Evolutionary conservation across 2,329 filamentous ascomycete genomes (phyloP).

Genomic region (Nemania sp.): DNA sequence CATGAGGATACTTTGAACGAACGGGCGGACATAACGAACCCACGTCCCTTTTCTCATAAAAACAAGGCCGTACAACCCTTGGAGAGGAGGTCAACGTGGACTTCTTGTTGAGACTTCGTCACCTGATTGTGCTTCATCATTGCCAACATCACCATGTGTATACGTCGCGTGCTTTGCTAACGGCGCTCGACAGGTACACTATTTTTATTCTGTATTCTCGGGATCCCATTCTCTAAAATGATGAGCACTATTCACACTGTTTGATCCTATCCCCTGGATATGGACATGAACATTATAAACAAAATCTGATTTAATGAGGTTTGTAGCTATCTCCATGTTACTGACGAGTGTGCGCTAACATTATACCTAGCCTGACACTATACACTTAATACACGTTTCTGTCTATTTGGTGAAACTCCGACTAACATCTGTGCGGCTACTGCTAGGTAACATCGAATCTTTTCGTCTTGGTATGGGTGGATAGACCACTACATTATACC

Average conservation of each 20-base stretch:
- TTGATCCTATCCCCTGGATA: conserved; percentile 52
- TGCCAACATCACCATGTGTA: conserved; percentile 21
- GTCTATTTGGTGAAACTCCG: conserved; percentile 11
- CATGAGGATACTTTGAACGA: conserved; percentile 76
- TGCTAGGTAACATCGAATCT: conserved; percentile 43
- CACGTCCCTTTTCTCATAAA: conserved; percentile 59
- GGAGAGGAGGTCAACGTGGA: conserved; percentile 62
- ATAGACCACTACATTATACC: no score
- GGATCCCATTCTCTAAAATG: conserved; percentile 43
- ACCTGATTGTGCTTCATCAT: conserved; percentile 63
- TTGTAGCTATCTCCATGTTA: conserved; percentile 26
- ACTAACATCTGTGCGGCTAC: conserved; percentile 26
- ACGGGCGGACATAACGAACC: conserved; percentile 76
- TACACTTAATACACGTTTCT: conserved; percentile 14
- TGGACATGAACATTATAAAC: conserved; percentile 52
- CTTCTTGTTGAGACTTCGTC: conserved; percentile 76
- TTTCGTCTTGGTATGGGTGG: no score
- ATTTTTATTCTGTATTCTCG: conserved; percentile 8
- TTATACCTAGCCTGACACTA: conserved; percentile 47
- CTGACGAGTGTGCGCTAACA: conserved; percentile 36
- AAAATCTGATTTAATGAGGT: conserved; percentile 57
- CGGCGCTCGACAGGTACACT: conserved; percentile 46
- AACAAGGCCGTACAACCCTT: conserved; percentile 73
- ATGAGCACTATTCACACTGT: conserved; percentile 57
- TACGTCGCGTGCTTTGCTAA: conserved; percentile 47